Conservation (phyloP, 2,329 filamentous ascomycete species). For the Xylaria sp. region DNA sequence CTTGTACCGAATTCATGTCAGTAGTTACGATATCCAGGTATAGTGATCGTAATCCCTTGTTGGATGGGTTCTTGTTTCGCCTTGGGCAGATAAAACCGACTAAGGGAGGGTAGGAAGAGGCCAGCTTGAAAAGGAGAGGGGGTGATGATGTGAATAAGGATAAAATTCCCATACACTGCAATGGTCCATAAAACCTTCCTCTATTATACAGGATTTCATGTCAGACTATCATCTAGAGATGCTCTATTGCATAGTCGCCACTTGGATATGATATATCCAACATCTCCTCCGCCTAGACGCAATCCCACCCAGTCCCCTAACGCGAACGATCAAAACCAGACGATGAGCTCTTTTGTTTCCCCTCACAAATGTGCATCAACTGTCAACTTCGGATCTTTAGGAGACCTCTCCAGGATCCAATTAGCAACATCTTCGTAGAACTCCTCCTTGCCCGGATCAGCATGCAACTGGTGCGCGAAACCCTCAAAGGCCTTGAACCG, state of each 20-base stretch:
- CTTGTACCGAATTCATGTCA: background rate
- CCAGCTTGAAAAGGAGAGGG: background rate
- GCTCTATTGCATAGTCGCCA: background rate
- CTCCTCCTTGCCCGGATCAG: slow-evolving; percentile 65
- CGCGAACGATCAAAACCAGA: background rate
- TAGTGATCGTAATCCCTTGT: background rate
- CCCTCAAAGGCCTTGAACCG: slow-evolving; percentile 79
- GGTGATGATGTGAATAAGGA: background rate
- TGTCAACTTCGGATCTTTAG: slow-evolving; percentile 15
- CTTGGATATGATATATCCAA: background rate
- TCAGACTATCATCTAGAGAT: background rate
- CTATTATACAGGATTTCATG: background rate
- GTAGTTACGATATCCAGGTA: background rate
- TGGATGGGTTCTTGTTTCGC: background rate
- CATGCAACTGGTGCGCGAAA: slow-evolving; percentile 80
- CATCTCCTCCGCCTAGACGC: background rate
- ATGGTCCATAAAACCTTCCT: background rate
- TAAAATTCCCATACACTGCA: background rate
- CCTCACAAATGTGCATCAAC: slow-evolving; percentile 42
- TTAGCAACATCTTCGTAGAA: slow-evolving; percentile 70
- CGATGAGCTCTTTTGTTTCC: too few relatives aligned
- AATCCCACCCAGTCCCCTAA: too few relatives aligned
- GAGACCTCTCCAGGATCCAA: slow-evolving; percentile 69
- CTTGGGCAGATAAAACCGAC: background rate
- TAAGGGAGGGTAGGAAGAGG: background rate